Conservation (phyloP, 306 rosid genomes). For the Oemleria cerasiformis region DNA sequence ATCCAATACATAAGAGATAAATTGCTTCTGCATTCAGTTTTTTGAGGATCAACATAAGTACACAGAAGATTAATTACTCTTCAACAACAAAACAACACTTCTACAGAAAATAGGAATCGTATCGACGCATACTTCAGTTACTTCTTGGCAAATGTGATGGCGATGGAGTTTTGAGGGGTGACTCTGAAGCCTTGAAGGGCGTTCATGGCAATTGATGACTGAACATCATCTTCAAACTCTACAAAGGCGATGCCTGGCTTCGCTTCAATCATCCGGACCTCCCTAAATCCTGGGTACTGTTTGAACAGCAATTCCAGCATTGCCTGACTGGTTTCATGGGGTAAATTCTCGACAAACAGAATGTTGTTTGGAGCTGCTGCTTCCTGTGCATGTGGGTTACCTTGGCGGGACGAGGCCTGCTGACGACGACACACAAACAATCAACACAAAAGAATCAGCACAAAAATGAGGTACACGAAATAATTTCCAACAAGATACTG, state of each 20-base stretch:
- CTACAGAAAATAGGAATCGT: background rate
- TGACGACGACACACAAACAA: constrained; percentile 13
- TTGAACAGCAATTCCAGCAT: constrained; percentile 92
- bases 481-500: too few species aligned
- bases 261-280: constrained; percentile 92
- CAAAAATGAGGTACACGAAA: background rate
- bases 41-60: constrained; percentile 32
- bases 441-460: background rate
- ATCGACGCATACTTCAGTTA: constrained; percentile 15
- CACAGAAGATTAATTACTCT: constrained; percentile 13
- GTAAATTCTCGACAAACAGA: constrained; percentile 92
- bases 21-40: constrained; percentile 30
- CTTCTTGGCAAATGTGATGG: constrained; percentile 89
- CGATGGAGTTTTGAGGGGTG: constrained; percentile 89
- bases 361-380: constrained; percentile 78
- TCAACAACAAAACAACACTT: constrained; percentile 17
- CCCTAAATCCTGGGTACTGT: constrained; percentile 96
- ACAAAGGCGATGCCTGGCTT: constrained; percentile 99
- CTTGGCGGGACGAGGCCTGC: constrained; percentile 75
- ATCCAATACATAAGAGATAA: constrained; percentile 10
- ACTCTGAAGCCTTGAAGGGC: constrained; percentile 93
- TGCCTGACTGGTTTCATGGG: constrained; percentile 76
- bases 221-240: constrained; percentile 86
- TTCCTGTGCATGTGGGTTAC: constrained; percentile 59
- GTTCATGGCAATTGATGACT: constrained; percentile 94